Conservation (phyloP, 2,329 filamentous ascomycete species). For the Fusarium pseudoanthophilum region DNA sequence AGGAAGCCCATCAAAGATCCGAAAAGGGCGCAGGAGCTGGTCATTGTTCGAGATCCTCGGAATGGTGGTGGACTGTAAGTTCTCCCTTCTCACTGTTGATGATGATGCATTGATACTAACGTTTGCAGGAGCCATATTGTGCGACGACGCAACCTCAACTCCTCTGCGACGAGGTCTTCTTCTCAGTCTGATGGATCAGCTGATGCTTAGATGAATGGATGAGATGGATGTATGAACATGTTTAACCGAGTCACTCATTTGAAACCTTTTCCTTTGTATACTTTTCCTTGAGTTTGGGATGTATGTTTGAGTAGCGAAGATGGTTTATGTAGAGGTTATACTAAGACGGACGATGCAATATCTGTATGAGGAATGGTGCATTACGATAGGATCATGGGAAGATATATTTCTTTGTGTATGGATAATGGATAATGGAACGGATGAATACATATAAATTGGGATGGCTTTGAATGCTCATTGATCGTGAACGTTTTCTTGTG, state of each 20-base stretch:
- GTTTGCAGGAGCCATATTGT: conserved; percentile 22
- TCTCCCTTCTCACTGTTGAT: no score
- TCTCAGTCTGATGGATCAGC: conserved; percentile 38
- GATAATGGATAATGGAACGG: background rate
- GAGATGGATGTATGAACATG: background rate
- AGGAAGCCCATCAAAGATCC: conserved; percentile 40
- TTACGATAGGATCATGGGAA: background rate
- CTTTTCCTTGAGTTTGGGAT: conserved; percentile 11
- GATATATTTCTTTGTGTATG: conserved; percentile 1
- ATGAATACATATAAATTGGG: conserved; percentile 18
- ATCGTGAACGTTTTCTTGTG: background rate
- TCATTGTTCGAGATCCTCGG: conserved; percentile 42
- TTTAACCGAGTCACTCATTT: conserved; percentile 28
- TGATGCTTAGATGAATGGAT: conserved; percentile 13
- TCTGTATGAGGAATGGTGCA: conserved; percentile 26
- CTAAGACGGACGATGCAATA: conserved; percentile 34
- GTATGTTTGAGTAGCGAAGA: conserved; percentile 14
- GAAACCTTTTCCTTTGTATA: conserved; percentile 5
- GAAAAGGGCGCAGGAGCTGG: conserved; percentile 42
- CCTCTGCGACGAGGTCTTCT: conserved; percentile 29
- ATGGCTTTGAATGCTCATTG: accelerated
- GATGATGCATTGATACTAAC: conserved; percentile 16
- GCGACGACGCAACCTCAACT: conserved; percentile 30
- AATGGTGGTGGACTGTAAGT: conserved; percentile 42
- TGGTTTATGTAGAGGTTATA: conserved; percentile 25